Evolutionary conservation across 768 basidiomycete species (phyloP).

Genomic region (Termitomyces sp.): DNA sequence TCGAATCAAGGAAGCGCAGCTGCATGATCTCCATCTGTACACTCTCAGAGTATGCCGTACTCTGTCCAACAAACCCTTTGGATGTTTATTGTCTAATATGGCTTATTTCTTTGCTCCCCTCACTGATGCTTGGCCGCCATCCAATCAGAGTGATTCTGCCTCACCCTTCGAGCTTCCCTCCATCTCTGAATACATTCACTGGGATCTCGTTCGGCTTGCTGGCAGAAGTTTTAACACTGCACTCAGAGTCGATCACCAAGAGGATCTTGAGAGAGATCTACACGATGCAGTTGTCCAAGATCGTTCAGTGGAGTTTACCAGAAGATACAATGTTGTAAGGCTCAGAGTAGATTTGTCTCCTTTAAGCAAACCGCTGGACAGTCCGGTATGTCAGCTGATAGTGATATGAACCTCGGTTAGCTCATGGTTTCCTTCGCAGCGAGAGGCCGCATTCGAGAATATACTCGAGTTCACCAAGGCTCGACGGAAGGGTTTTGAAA

Average conservation of each 20-base stretch:
- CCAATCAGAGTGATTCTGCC: slow-evolving; percentile 13
- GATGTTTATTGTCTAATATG: slow-evolving; percentile 50
- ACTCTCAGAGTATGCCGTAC: slow-evolving; percentile 61
- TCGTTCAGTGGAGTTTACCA: slow-evolving; percentile 70
- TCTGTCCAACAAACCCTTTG: slow-evolving; percentile 64
- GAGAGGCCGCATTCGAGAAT: slow-evolving; percentile 56
- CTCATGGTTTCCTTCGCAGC: slow-evolving; percentile 31
- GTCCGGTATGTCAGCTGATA: slow-evolving; percentile 43
- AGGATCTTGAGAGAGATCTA: slow-evolving; percentile 41
- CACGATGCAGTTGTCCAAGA: slow-evolving; percentile 73
- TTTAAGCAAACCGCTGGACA: slow-evolving; percentile 63
- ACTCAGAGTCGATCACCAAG: slow-evolving; percentile 34
- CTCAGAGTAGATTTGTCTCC: slow-evolving; percentile 70
- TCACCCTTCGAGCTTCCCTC: slow-evolving; percentile 24
- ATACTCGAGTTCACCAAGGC: slow-evolving; percentile 66
- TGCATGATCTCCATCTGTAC: slow-evolving; percentile 52
- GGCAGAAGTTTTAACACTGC: slow-evolving; percentile 49
- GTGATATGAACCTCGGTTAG: slow-evolving; percentile 1
- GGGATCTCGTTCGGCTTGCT: slow-evolving; percentile 56
- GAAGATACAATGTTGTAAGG: slow-evolving; percentile 55
- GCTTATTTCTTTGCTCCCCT: slow-evolving; percentile 70
- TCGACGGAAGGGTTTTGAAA: slow-evolving; percentile 57
- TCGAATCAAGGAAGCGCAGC: slow-evolving; percentile 38
- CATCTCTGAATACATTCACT: slow-evolving; percentile 50
- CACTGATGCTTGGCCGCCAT: slow-evolving; percentile 29